These are phyloP conservation scores for Lignosus rhinocerotis DNA, from an alignment of 1,284 basidiomycete species.

Conservation along the genomic window DNA sequence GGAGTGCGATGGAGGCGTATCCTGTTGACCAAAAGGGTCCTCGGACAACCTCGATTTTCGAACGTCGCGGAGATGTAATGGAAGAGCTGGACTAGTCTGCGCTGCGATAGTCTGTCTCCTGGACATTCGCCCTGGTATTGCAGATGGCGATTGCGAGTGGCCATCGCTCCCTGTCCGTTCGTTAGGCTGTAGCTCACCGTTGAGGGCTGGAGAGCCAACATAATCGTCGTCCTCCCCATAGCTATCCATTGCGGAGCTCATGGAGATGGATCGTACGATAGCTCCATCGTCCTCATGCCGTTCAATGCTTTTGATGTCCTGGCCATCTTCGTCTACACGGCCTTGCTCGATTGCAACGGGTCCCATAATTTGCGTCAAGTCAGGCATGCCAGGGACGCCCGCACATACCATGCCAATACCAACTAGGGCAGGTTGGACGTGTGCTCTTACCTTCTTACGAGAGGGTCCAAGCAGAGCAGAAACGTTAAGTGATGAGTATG, in stretches of 20 bases:
- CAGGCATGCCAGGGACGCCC: conserved; percentile 77
- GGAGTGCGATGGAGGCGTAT: conserved; percentile 43
- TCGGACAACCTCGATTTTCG: conserved; percentile 60
- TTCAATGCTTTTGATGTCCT: conserved; percentile 51
- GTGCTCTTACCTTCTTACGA: conserved; percentile 70
- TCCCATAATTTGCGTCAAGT: conserved; percentile 72
- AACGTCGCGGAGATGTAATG: conserved; percentile 52
- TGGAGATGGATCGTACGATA: conserved; percentile 22
- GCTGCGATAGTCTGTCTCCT: conserved; percentile 58
- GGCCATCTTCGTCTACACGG: conserved; percentile 58
- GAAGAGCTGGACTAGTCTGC: conserved; percentile 71
- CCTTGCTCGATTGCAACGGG: conserved; percentile 90
- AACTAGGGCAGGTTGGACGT: conserved; percentile 75
- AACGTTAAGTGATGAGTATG: conserved; percentile 61
- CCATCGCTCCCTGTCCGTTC: neutral
- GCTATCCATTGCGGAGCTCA: conserved; percentile 25
- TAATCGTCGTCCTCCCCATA: conserved; percentile 30
- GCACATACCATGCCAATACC: conserved; percentile 87
- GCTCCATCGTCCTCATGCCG: conserved; percentile 41
- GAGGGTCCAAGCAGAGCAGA: conserved; percentile 48
- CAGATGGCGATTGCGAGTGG: neutral
- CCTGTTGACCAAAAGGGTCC: conserved; percentile 74
- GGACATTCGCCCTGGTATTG: conserved; percentile 23
- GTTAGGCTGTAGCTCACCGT: neutral
- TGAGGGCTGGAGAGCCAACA: conserved; percentile 11